These are phyloP conservation scores for Amphirosellinia nigrospora DNA, from an alignment of 495 filamentous ascomycete genomes.

Conservation along the genomic window DNA sequence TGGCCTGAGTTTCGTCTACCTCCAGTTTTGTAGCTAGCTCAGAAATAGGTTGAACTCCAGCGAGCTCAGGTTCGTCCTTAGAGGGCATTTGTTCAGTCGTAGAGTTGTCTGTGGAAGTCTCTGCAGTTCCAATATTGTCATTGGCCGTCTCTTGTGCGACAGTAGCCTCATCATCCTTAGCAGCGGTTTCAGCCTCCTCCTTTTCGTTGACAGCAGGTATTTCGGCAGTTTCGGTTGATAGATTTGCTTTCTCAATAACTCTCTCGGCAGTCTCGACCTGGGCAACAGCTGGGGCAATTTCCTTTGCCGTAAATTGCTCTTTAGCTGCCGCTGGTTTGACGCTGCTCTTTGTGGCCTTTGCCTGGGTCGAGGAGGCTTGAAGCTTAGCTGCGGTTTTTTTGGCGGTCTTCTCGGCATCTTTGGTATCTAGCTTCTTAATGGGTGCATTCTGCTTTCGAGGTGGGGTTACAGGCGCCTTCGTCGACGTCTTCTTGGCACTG, in stretches of 20 bases:
- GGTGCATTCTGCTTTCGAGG: slow-evolving; percentile 44
- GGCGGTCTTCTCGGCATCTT: slow-evolving; percentile 31
- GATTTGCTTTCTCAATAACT: slow-evolving; percentile 34
- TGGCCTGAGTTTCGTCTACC: slow-evolving; percentile 20
- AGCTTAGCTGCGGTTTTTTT: slow-evolving; percentile 41
- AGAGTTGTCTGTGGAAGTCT: neutral
- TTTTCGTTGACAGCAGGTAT: slow-evolving; percentile 24
- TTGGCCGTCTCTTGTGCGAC: slow-evolving; percentile 5
- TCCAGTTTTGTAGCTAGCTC: neutral
- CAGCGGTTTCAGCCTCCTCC: slow-evolving; percentile 23
- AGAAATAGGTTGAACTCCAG: neutral
- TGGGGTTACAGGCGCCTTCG: slow-evolving; percentile 61
- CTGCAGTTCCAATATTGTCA: neutral
- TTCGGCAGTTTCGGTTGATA: slow-evolving; percentile 28
- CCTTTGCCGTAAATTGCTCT: slow-evolving; percentile 35
- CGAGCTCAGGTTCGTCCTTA: neutral
- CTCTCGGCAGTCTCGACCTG: slow-evolving; percentile 41
- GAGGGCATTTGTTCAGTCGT: neutral
- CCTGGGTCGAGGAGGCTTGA: slow-evolving; percentile 32
- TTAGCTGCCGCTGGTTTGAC: slow-evolving; percentile 37
- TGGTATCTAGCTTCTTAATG: slow-evolving; percentile 31
- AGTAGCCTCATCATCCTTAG: neutral
- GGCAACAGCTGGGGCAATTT: slow-evolving; percentile 39
- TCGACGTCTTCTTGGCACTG: slow-evolving; percentile 76
- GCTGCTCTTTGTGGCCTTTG: slow-evolving; percentile 24